Base-by-base conservation (phyloP, 2,329 filamentous ascomycete species). In the Aspergillaceae sp. region DNA sequence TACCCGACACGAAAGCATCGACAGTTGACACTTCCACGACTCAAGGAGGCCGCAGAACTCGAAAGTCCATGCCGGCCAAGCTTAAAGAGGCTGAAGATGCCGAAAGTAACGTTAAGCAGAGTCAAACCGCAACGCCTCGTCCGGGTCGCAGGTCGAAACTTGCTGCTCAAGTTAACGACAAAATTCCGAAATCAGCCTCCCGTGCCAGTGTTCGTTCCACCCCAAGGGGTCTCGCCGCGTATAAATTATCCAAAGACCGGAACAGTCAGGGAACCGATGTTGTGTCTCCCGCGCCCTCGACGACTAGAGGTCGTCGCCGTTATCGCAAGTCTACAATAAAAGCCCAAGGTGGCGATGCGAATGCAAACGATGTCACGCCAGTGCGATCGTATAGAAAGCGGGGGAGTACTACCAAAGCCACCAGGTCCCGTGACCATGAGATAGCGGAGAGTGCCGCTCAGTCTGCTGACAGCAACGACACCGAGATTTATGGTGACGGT, bases 401-500 rank as follows among this genome's bases (percentile, higher is more conserved):
- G 11, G 11, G 36, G 27, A 19, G 7, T 38, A 11, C 34, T 7
- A n/a, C 3, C 6, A 26, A 28, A 1, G 11, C 26, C 6, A 38
- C 11, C 19, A 26, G 19, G 26, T 26, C 36, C 5, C 26, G 36
- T 38, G 36, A 26, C 7, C 36, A 7, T 7, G 36, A 28, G 9
- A 8, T 28, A 2, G 5, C 36, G 4, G 19, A 38, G 9, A 38
- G 7, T 26, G 36, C 36, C 6, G 26, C 27, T 7, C 36, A 38
- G 19, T 38, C 36, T 38, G 11, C 36, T 5, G 19, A 38, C 36
- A 38, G 56, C 11, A 56, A 57, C 27, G 52, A 51, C 34, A 19
- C 50, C 2, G 55, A 57, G 4, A 51, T 57, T 49, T 56, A 56
- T 36, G 42, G 56, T 10, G 55, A 56, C 26, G 56, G 52, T 36